Evolutionary conservation across 495 filamentous ascomycete species (phyloP).

Genomic region (Xylaria intraflava): DNA sequence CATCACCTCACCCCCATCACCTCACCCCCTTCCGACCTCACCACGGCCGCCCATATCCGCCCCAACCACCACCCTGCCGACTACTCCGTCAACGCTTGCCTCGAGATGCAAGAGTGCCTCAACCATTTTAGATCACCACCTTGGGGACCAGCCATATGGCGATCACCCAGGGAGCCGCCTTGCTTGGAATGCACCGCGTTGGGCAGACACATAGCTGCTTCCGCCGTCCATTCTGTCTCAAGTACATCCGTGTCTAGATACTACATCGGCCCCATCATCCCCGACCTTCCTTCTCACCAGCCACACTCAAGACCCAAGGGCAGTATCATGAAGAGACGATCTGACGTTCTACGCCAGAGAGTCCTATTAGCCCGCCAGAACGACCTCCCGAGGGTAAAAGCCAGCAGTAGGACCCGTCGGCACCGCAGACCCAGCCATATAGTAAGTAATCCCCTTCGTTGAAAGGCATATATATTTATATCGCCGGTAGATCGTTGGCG

Average conservation of each 20-base stretch:
- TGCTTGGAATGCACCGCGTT: background rate
- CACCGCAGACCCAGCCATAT: background rate
- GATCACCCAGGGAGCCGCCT: background rate
- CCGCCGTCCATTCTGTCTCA: background rate
- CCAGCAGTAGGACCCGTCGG: background rate
- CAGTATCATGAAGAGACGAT: background rate
- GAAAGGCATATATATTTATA: no score
- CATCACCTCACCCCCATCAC: background rate
- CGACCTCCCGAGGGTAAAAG: background rate
- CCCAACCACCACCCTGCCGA: background rate
- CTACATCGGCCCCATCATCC: background rate
- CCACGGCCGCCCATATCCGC: background rate
- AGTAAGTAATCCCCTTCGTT: background rate
- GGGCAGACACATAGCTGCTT: background rate
- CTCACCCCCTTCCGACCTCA: background rate
- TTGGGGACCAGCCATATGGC: background rate
- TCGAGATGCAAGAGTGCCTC: background rate
- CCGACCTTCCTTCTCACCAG: background rate
- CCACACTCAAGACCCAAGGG: no score
- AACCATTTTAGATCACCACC: background rate
- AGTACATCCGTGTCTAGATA: background rate
- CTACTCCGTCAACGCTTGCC: background rate
- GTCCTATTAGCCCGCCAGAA: background rate
- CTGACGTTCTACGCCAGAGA: background rate
- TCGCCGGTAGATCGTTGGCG: background rate